Evolutionary conservation across 257 asterid species (phyloP).

Genomic region (Thymus quinquecostatus): DNA sequence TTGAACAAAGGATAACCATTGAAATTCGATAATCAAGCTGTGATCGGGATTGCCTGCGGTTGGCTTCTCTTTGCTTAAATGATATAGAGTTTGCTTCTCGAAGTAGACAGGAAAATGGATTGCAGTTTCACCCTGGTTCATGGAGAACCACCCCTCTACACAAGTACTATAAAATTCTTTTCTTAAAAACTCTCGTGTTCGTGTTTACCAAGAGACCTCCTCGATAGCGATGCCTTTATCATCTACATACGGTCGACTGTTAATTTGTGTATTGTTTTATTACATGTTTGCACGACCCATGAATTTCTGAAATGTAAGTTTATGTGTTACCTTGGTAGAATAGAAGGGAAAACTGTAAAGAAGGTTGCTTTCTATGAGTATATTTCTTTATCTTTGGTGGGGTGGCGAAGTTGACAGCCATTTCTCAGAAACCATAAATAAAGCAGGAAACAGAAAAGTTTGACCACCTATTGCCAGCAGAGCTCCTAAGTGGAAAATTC

Average conservation of each 20-base stretch:
- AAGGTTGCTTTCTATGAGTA: not conserved
- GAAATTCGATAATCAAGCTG: not conserved
- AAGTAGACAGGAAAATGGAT: not conserved
- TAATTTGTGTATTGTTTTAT: too few relatives aligned
- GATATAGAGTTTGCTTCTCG: constrained; percentile 4
- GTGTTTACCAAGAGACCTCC: not conserved
- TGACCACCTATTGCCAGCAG: constrained; percentile 38
- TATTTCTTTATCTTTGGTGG: not conserved
- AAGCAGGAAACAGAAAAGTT: not conserved
- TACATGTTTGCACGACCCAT: too few relatives aligned
- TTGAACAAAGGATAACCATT: not conserved
- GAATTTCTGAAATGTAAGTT: too few relatives aligned
- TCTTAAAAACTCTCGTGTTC: not conserved
- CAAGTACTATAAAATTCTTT: not conserved
- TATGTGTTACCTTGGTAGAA: too few relatives aligned
- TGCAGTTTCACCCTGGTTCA: not conserved
- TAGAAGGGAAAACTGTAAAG: not conserved
- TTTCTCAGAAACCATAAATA: constrained; percentile 8
- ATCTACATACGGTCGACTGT: not conserved
- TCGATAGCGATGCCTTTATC: not conserved
- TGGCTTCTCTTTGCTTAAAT: constrained; percentile 2
- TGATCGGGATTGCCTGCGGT: not conserved
- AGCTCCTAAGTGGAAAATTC: constrained; percentile 21
- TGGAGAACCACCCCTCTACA: constrained; percentile 6
- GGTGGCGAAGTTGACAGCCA: constrained; percentile 14